phyloP scores from a whole-genome alignment of 2,329 filamentous ascomycete species.

The Colletotrichum orchidophilum region DNA sequence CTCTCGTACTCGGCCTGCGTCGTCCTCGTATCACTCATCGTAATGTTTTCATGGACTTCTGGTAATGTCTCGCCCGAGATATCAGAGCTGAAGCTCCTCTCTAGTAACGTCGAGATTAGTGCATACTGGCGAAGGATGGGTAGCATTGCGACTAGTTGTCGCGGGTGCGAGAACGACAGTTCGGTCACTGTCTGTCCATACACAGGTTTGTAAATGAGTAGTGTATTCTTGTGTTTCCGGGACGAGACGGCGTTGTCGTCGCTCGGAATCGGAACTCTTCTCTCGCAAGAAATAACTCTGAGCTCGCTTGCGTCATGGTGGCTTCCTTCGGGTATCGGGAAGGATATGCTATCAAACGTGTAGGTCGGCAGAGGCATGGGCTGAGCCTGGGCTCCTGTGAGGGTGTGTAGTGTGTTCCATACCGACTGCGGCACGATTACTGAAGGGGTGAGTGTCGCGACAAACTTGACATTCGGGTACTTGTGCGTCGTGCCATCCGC shows the following conservation, averaged over 20 bases:
- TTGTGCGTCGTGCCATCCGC: constrained; percentile 56
- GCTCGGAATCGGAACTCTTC: constrained; percentile 54
- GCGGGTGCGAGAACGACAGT: constrained; percentile 80
- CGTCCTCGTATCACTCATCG: constrained; percentile 37
- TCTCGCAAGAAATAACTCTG: constrained; percentile 61
- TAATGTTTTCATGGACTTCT: constrained; percentile 39
- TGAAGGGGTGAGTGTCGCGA: constrained; percentile 78
- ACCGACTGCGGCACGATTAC: constrained; percentile 73
- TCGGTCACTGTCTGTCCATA: constrained; percentile 74
- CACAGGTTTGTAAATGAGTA: constrained; percentile 78
- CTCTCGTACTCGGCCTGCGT: constrained; percentile 44
- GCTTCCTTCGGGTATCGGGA: constrained; percentile 61
- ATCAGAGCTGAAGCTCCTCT: constrained; percentile 61
- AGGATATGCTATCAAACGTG: constrained; percentile 67
- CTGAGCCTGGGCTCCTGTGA: constrained; percentile 58
- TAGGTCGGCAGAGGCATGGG: constrained; percentile 48
- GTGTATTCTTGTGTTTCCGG: constrained; percentile 63
- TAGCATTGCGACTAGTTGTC: constrained; percentile 78
- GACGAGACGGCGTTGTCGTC: constrained; percentile 41
- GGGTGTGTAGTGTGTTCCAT: constrained; percentile 69
- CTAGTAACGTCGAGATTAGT: constrained; percentile 71
- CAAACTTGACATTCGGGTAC: constrained; percentile 78
- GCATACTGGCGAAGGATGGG: constrained; percentile 80
- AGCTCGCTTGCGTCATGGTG: constrained; percentile 66
- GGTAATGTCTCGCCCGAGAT: constrained; percentile 36